Evolutionary conservation across 805 yeast species (phyloP).

Genomic region (Saturnispora dispora): DNA sequence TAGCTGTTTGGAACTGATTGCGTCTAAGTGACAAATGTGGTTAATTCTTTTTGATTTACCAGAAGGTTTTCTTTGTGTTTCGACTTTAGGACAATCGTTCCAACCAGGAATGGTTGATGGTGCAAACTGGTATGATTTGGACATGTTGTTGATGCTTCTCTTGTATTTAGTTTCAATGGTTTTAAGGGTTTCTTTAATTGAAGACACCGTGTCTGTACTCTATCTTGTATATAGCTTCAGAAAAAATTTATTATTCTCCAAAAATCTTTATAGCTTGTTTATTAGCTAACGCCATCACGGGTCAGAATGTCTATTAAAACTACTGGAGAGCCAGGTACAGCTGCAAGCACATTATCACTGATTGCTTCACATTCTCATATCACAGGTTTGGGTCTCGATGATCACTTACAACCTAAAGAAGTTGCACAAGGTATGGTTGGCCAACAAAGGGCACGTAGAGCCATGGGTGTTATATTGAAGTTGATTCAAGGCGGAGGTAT

Average conservation of each 20-base stretch:
- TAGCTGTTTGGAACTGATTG: conserved; percentile 1
- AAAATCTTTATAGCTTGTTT: neutral
- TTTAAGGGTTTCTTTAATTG: neutral
- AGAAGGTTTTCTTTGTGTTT: conserved; percentile 2
- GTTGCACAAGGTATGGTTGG: conserved; percentile 88
- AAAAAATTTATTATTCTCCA: neutral
- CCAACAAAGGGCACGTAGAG: conserved; percentile 70
- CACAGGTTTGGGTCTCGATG: conserved; percentile 90
- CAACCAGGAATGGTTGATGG: conserved; percentile 35
- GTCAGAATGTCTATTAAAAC: conserved; percentile 12
- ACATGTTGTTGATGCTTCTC: neutral
- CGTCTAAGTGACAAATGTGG: conserved; percentile 8
- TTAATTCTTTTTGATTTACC: neutral
- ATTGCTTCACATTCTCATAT: conserved; percentile 93
- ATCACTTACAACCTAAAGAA: conserved; percentile 72
- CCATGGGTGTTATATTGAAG: conserved; percentile 92
- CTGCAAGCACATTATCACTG: conserved; percentile 7
- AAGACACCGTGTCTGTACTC: neutral
- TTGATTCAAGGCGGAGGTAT: conserved; percentile 84
- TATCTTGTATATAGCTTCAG: neutral
- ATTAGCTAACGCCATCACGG: neutral
- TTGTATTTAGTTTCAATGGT: neutral
- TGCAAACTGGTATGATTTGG: conserved; percentile 23
- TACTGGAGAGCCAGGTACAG: neutral
- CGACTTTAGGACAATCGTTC: conserved; percentile 47